Percentiles rank a stretch among this genome's conserved stretches.
Conservation (phyloP, 345 rosid species). For the Salix caprea region DNA sequence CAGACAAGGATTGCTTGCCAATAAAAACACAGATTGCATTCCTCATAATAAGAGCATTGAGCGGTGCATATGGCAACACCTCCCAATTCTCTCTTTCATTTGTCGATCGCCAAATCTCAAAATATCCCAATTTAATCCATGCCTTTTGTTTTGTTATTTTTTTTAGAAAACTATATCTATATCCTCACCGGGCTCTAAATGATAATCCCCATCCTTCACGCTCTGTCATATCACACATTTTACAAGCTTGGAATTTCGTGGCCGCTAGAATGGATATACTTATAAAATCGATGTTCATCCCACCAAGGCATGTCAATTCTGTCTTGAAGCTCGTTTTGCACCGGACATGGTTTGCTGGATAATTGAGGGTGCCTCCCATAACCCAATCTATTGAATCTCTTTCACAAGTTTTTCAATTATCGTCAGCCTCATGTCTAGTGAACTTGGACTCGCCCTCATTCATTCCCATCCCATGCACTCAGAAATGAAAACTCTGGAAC, state of each 20-base stretch:
- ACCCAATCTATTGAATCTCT: neutral
- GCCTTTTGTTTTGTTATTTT: neutral
- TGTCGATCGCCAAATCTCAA: neutral
- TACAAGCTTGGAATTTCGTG: neutral
- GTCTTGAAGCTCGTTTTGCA: neutral
- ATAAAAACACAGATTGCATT: neutral
- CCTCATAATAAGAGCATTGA: neutral
- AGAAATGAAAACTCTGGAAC: neutral
- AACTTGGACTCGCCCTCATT: neutral
- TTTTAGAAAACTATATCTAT: neutral
- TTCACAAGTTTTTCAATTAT: neutral
- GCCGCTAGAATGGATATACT: neutral
- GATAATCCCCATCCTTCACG: neutral
- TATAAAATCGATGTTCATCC: neutral
- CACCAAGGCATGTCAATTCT: neutral
- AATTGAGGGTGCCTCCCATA: neutral
- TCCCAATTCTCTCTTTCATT: neutral
- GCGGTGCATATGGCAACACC: neutral
- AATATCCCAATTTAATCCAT: neutral
- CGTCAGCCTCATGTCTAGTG: neutral
- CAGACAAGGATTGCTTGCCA: neutral
- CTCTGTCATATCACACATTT: neutral
- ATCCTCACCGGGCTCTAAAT: neutral
- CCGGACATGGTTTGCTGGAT: neutral
- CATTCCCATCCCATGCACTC: neutral